Base-by-base conservation (phyloP, 768 basidiomycete genomes). In the Nidularia pulvinata region DNA sequence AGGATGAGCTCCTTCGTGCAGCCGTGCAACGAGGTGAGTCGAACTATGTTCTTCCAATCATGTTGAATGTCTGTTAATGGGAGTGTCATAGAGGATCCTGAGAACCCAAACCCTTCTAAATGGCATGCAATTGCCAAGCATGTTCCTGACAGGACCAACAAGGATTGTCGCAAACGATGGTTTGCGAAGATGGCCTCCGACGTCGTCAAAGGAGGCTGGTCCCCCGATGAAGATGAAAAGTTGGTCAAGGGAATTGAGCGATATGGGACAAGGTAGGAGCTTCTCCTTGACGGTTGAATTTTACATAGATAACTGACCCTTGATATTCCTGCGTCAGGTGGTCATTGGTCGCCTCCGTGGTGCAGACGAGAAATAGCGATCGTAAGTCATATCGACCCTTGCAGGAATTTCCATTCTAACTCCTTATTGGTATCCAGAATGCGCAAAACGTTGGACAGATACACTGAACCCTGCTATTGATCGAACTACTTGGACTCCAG, bases 111-210 rank as follows among this genome's bases (percentile, higher is more conserved):
- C 55, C 83, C 83, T 19, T 81, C 81, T 48, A 83, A 82, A 56
- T 84, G 83, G 83, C 80, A 82, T 65, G 80, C 79, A 34, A 83
- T 84, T 51, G 79, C 82, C n/a, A 79, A 81, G 58, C 80, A 83
- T 61, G 80, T 84, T 4, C 83, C 82, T 7, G 79, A 83, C 60
- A 72, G 83, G 51, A 83, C 80, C 19, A 84, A 84, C 72, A 84
- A 84, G 60, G 83, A 84, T 62, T 84, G 83, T 63, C 75, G 83
- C 57, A 84, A 84, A 61, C 73, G 83, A 10, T 84, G 82, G 82
- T 83, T 82, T 56, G 80, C 82, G 1, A 83, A 82, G 69, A 83
- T 84, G 82, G 81, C 81, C 53, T 79, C 81, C 11, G 80, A 81
- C 63, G 81, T 83, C 25, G 79, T 82, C 32, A 83, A 83, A 61